Evolutionary conservation across 345 rosid species (phyloP).

Genomic region (Raphanus sativus): DNA sequence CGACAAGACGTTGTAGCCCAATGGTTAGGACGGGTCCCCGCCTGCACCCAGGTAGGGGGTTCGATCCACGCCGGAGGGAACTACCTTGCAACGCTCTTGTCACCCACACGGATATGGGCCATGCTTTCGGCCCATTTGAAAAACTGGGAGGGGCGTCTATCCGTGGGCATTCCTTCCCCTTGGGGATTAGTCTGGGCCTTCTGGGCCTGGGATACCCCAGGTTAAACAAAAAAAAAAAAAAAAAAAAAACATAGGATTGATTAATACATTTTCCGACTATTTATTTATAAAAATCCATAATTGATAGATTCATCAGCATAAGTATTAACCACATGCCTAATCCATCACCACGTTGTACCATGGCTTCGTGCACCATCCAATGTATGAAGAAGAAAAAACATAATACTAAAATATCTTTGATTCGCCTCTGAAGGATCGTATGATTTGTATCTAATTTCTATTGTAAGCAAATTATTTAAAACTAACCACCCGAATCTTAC

Average conservation of each 20-base stretch:
- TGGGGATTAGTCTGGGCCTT: no score
- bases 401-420: slow-evolving; percentile 1
- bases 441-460: background rate
- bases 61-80: no score
- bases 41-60: no score
- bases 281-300: background rate
- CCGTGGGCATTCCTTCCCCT: no score
- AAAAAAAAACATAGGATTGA: background rate
- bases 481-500: slow-evolving; percentile 10
- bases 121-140: no score
- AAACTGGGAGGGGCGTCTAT: no score
- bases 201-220: no score
- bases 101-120: no score
- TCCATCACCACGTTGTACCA: background rate
- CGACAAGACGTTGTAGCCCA: no score
- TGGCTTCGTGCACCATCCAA: slow-evolving; percentile 30
- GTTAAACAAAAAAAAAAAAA: no score
- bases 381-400: slow-evolving; percentile 18
- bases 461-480: background rate
- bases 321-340: slow-evolving; percentile 14
- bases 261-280: background rate
- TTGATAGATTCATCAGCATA: slow-evolving; percentile 26
- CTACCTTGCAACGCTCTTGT: no score
- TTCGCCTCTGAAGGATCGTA: background rate
- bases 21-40: no score